Evolutionary conservation across 257 asterid genomes (phyloP).

Genomic region (Solanum megistacrolobum): DNA sequence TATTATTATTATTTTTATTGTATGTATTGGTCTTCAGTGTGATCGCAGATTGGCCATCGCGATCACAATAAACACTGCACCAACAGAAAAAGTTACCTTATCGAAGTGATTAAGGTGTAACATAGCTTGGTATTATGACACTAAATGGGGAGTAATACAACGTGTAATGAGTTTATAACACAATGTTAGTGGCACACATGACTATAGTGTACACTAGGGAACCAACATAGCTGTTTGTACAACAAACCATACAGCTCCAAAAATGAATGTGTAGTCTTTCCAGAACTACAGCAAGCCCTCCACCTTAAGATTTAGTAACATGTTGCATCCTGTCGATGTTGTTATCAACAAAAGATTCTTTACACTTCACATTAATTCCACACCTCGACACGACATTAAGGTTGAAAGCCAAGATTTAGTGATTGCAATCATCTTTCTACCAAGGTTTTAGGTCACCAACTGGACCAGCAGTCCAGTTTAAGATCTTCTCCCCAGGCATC

Average conservation of each 20-base stretch:
- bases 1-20: not conserved
- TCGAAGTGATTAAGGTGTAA: not conserved
- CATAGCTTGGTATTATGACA: not conserved
- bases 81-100: not conserved
- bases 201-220: not conserved
- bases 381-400: not conserved
- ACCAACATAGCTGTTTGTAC: not conserved
- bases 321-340: not conserved
- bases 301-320: not conserved
- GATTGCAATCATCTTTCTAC: constrained; percentile 13
- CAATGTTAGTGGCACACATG: not conserved
- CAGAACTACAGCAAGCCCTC: not conserved
- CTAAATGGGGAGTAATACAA: not conserved
- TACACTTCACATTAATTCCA: not conserved
- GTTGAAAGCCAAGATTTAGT: not conserved
- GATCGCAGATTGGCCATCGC: not conserved
- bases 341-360: not conserved
- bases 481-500: constrained; percentile 44
- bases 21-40: not conserved
- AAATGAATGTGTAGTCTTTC: not conserved
- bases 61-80: not conserved
- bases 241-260: not conserved
- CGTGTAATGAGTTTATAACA: not conserved
- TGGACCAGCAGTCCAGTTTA: constrained; percentile 94
- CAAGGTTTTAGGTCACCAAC: constrained; percentile 77